A percentile compares a stretch with the other conserved stretches of the same genome.
These are phyloP conservation scores for Globisporangium parvum DNA, from an alignment of 352 stramenopile species.

Conservation along the genomic window DNA sequence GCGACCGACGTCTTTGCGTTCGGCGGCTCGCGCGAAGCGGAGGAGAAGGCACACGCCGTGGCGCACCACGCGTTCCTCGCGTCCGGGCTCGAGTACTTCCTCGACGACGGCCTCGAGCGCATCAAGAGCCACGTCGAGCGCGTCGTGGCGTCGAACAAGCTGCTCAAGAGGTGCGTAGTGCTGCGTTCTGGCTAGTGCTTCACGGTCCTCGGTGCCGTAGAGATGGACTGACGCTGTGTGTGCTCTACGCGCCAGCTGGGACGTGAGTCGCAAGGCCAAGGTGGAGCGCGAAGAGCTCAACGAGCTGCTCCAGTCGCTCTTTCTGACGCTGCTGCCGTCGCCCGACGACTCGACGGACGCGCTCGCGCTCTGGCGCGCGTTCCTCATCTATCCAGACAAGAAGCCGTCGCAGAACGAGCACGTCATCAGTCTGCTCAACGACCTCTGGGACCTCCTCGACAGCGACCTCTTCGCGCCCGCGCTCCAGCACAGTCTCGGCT, in stretches of 20 bases:
- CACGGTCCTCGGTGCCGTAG: background rate
- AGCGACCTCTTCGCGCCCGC: slow-evolving; percentile 71
- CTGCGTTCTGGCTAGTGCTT: background rate
- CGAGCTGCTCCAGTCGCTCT: slow-evolving; percentile 61
- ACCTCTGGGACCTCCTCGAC: slow-evolving; percentile 77
- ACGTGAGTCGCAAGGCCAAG: slow-evolving; percentile 63
- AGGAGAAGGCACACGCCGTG: slow-evolving; percentile 29
- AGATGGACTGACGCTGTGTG: background rate
- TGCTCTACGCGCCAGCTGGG: slow-evolving; percentile 24
- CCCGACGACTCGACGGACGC: slow-evolving; percentile 17
- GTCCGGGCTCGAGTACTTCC: slow-evolving; percentile 77
- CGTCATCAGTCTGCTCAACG: slow-evolving; percentile 75
- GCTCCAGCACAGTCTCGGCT: slow-evolving; percentile 63
- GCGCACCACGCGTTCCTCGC: slow-evolving; percentile 65
- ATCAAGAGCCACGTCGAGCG: slow-evolving; percentile 63
- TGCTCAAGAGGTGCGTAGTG: slow-evolving; percentile 40
- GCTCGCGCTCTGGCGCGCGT: slow-evolving; percentile 45
- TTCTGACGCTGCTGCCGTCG: slow-evolving; percentile 47
- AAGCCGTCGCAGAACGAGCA: slow-evolving; percentile 57
- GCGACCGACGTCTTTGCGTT: slow-evolving; percentile 11
- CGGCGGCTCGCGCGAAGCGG: slow-evolving; percentile 18
- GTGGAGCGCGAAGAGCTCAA: slow-evolving; percentile 70
- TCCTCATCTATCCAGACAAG: slow-evolving; percentile 77
- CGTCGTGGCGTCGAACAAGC: slow-evolving; percentile 36
- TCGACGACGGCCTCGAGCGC: slow-evolving; percentile 50